Base-by-base conservation (phyloP, 805 yeast species). In the Yueomyces sp. region DNA sequence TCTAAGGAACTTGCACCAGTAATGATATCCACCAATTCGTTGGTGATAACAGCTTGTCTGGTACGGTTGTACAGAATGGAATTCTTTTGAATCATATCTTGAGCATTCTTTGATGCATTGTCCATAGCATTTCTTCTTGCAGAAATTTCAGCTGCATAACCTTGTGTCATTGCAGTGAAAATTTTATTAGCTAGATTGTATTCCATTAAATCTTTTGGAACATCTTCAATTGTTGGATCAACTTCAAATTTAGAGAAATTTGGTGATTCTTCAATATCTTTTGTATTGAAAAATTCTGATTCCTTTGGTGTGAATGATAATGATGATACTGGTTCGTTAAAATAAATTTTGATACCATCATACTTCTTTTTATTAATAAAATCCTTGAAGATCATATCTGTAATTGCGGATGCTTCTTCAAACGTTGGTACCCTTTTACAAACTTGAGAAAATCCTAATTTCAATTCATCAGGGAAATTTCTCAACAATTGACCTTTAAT, bases 91-190 rank as follows among this genome's bases (percentile, higher is more conserved):
- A 92, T 92, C 97, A 92, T 92, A 61, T 92, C 98, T 72, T 95
- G 95, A 51, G 98, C 98, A 66, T 90, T 90, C 92, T 92, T 90
- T 56, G 96, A 87, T 51, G 98, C 98, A 64, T 92, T 92, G 72
- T 90, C 98, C 98, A 90, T 90, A 56, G 98, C 97, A 66, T 86
- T 90, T 80, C 98, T 88, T 81, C 98, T 88, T 48, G 98, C 96
- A 52, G 94, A 82, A 54, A 88, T 77, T 76, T 90, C 98, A 47
- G 97, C 85, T 49, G 97, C 96, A 69, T 90, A 88, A 69, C 96
- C 97, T 66, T 92, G 96, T 52, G 96, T 90, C 76, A 88, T 76
- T 49, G 95, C 96, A 60, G 88, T 70, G 66, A 82, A 77, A 59
- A 90, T 75, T 60, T 86, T 77, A 77, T 85, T 88, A 53, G 97